These are phyloP conservation scores for Skeletonema costatum DNA, from an alignment of 108 stramenopile species.

Conservation along the genomic window DNA sequence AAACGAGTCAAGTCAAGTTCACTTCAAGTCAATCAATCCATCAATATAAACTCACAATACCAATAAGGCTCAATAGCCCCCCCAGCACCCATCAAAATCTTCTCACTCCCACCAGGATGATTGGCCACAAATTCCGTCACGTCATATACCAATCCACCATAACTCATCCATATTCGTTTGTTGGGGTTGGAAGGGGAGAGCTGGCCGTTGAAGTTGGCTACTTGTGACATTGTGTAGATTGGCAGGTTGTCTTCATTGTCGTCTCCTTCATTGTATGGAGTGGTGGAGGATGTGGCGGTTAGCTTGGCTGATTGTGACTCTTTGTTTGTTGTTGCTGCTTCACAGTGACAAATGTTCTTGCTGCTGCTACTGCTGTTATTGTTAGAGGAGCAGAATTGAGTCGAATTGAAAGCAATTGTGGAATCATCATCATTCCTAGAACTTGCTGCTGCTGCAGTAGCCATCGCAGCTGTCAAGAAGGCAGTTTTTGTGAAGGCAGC, in stretches of 20 bases:
- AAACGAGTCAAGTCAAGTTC: background rate
- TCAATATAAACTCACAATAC: constrained; percentile 24
- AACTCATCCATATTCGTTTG: constrained; percentile 90
- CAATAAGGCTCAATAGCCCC: constrained; percentile 54
- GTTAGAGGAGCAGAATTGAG: no score
- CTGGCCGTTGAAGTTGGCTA: constrained; percentile 62
- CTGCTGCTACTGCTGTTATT: no score
- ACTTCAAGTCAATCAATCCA: no score
- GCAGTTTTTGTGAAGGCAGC: no score
- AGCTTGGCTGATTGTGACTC: no score
- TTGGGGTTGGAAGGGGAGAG: constrained; percentile 5
- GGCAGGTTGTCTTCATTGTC: constrained; percentile 35
- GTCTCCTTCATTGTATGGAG: background rate
- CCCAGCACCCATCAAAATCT: constrained; percentile 88
- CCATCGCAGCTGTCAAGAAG: no score
- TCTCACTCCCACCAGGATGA: constrained; percentile 90
- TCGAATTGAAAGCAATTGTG: no score
- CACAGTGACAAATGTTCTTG: no score
- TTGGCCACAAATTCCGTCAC: constrained; percentile 91
- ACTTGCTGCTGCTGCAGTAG: no score
- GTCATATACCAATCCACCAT: constrained; percentile 92
- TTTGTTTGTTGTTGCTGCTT: no score
- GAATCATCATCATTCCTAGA: no score
- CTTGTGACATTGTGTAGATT: constrained; percentile 60
- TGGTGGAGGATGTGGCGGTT: no score